Evolutionary conservation across 257 asterid genomes (phyloP).

Genomic region (Cinchona pubescens): DNA sequence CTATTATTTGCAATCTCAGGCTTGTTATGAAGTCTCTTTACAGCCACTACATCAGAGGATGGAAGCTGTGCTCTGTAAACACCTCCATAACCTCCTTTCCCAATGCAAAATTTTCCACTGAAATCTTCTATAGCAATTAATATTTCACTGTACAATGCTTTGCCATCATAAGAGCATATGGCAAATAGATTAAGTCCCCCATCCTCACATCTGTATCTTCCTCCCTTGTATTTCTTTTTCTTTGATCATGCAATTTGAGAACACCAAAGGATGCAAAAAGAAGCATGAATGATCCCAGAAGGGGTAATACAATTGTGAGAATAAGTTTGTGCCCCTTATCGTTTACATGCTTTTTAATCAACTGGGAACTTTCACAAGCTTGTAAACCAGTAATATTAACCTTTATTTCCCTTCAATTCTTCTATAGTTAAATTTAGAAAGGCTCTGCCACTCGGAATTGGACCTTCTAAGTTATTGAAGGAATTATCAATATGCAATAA

Average conservation of each 20-base stretch:
- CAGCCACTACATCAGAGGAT: background rate
- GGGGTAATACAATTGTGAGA: no score
- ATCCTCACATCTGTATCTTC: background rate
- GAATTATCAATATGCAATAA: conserved; percentile 29
- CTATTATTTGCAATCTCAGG: no score
- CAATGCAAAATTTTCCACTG: conserved; percentile 15
- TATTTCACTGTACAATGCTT: conserved; percentile 23
- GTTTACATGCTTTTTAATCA: background rate
- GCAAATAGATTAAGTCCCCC: conserved; percentile 20
- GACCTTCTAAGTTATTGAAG: conserved; percentile 37
- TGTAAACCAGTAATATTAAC: conserved; percentile 22
- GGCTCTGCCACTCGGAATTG: conserved; percentile 29
- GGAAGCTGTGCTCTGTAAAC: no score
- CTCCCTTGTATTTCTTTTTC: background rate
- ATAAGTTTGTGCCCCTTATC: background rate
- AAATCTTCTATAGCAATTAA: conserved; percentile 31
- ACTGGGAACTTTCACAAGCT: conserved; percentile 16
- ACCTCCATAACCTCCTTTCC: no score
- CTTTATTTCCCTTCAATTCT: no score
- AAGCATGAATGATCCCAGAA: conserved; percentile 24
- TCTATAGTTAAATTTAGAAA: conserved; percentile 22
- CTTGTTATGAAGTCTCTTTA: no score
- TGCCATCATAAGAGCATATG: conserved; percentile 23
- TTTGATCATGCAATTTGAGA: background rate
- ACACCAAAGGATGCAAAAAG: background rate